phyloP scores from a whole-genome alignment of 2,329 filamentous ascomycete species.

The Beauveria brongniartii region DNA sequence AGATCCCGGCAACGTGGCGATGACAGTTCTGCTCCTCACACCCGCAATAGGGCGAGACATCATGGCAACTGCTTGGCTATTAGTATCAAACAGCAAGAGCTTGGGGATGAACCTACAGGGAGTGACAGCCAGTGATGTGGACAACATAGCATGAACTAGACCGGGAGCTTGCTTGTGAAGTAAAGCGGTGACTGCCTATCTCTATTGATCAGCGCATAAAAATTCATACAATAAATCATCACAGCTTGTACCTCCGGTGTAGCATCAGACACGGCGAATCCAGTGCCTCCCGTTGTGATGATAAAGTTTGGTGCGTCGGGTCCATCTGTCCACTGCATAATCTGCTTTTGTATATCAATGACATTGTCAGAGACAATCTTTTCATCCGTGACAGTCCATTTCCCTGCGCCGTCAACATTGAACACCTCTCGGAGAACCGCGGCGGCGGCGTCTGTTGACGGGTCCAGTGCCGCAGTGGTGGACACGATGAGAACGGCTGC shows the following conservation, averaged over 20 bases:
- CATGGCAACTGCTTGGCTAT: conserved; percentile 64
- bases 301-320: conserved; percentile 62
- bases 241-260: conserved; percentile 67
- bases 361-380: conserved; percentile 75
- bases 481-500: conserved; percentile 81
- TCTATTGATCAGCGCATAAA: not conserved
- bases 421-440: conserved; percentile 62
- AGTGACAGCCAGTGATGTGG: conserved; percentile 74
- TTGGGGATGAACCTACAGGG: conserved; percentile 59
- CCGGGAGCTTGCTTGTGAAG: conserved; percentile 82
- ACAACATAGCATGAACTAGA: conserved; percentile 90
- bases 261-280: conserved; percentile 75
- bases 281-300: conserved; percentile 85
- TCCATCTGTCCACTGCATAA: conserved; percentile 67
- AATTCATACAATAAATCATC: not conserved
- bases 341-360: conserved; percentile 63
- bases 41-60: conserved; percentile 95
- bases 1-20: conserved; percentile 86
- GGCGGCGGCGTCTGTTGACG: conserved; percentile 68
- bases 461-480: conserved; percentile 76
- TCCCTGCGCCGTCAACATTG: conserved; percentile 52
- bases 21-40: conserved; percentile 69
- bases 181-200: conserved; percentile 66
- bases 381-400: conserved; percentile 62
- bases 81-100: conserved; percentile 15